These are phyloP conservation scores for Drechslerella coelobrocha DNA, from an alignment of 2,329 filamentous ascomycete genomes.

Conservation along the genomic window DNA sequence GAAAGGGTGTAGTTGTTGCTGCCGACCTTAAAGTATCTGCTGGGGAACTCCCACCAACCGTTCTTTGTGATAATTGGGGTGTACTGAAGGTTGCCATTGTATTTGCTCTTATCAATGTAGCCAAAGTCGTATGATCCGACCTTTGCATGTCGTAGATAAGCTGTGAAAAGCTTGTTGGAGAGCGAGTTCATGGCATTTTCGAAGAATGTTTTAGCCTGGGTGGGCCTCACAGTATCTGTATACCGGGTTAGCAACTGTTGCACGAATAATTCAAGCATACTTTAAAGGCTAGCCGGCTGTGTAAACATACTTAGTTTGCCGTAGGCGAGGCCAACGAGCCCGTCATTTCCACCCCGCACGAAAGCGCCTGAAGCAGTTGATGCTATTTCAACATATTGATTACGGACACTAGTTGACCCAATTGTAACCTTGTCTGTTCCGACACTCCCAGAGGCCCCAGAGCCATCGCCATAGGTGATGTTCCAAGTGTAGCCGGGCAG, in stretches of 20 bases:
- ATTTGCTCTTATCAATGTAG: conserved; percentile 69
- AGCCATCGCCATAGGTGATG: conserved; percentile 59
- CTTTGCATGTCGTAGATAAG: conserved; percentile 68
- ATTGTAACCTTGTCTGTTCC: conserved; percentile 57
- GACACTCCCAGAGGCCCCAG: conserved; percentile 57
- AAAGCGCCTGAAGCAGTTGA: conserved; percentile 61
- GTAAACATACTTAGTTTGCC: conserved; percentile 64
- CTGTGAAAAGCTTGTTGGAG: conserved; percentile 73
- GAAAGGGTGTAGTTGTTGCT: conserved; percentile 58
- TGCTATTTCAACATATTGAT: conserved; percentile 57
- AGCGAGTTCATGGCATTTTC: conserved; percentile 71
- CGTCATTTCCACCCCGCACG: conserved; percentile 68
- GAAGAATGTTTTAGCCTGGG: conserved; percentile 74
- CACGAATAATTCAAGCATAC: background rate
- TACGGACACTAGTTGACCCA: conserved; percentile 56
- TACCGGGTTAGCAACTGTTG: background rate
- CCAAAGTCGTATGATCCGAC: conserved; percentile 77
- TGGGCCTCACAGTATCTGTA: conserved; percentile 65
- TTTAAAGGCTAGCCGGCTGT: conserved; percentile 45
- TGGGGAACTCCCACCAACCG: conserved; percentile 74
- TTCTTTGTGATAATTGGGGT: conserved; percentile 67
- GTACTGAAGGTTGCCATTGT: conserved; percentile 69
- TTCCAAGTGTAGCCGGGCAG: conserved; percentile 56
- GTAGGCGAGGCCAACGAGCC: conserved; percentile 74
- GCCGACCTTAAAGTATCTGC: conserved; percentile 66